A percentile compares a stretch with the other conserved stretches of the same genome.
Conservation (phyloP, 495 filamentous ascomycete species). For the Aspergillus sclerotiicarbonarius region DNA sequence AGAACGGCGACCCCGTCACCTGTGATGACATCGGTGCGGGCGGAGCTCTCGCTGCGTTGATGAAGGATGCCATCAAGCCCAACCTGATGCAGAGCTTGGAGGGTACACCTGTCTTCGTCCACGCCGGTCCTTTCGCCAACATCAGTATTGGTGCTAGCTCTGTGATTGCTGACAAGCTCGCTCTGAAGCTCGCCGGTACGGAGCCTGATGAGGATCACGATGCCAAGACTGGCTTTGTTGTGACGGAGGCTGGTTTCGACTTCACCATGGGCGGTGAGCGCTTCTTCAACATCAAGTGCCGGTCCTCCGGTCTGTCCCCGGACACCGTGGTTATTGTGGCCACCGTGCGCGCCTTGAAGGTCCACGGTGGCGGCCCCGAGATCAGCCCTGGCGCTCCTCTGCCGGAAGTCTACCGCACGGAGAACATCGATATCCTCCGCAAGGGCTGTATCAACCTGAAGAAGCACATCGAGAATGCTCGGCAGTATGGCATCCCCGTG, state of each 20-base stretch:
- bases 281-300: constrained; percentile 99
- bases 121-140: constrained; percentile 96
- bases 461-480: constrained; percentile 91
- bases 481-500: constrained; percentile 86
- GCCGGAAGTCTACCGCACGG: constrained; percentile 80
- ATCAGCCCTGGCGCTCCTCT: constrained; percentile 83
- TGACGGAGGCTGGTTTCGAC: constrained; percentile 97
- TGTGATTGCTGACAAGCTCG: constrained; percentile 90
- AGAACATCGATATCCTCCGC: constrained; percentile 88
- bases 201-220: constrained; percentile 89
- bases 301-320: constrained; percentile 85
- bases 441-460: constrained; percentile 89
- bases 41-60: constrained; percentile 87
- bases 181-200: constrained; percentile 91
- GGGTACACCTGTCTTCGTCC: constrained; percentile 94
- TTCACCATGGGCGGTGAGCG: constrained; percentile 99
- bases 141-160: constrained; percentile 97
- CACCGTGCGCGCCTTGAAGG: constrained; percentile 92
- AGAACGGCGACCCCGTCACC: constrained; percentile 84
- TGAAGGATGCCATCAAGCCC: constrained; percentile 98
- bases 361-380: constrained; percentile 91
- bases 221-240: constrained; percentile 86
- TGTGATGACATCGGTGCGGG: constrained; percentile 93
- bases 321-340: constrained; percentile 94
- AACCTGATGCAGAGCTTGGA: constrained; percentile 98